Conservation (phyloP, 2,329 filamentous ascomycete species). For the Blastomyces percursus region DNA sequence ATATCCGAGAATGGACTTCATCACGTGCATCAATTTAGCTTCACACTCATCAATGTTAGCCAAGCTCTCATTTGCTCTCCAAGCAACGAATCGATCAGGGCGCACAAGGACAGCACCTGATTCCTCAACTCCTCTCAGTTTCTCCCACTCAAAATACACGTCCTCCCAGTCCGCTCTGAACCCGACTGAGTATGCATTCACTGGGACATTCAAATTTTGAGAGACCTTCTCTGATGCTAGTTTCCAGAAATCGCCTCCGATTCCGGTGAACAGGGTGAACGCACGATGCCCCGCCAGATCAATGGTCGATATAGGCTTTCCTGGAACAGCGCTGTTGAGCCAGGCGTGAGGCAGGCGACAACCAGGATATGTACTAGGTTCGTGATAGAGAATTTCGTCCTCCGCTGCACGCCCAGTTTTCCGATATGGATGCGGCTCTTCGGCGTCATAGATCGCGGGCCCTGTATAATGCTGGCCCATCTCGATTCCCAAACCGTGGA, state of each 20-base stretch:
- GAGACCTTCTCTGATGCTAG: constrained; percentile 2
- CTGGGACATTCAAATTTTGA: constrained; percentile 33
- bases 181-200: constrained; percentile 45
- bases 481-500: constrained; percentile 47
- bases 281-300: not conserved
- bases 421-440: constrained; percentile 27
- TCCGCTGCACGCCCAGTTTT: constrained; percentile 19
- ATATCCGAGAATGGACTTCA: constrained; percentile 15
- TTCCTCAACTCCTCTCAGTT: constrained; percentile 44
- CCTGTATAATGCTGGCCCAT: constrained; percentile 49
- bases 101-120: constrained; percentile 48
- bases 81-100: constrained; percentile 50
- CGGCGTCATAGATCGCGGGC: constrained; percentile 35
- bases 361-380: constrained; percentile 48
- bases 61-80: constrained; percentile 31
- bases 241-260: not conserved
- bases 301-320: constrained; percentile 40
- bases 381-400: constrained; percentile 36
- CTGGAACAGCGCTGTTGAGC: constrained; percentile 43
- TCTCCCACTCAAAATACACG: constrained; percentile 50
- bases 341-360: constrained; percentile 52
- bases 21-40: constrained; percentile 17
- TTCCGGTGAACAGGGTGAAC: not conserved
- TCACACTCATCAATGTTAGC: constrained; percentile 16
- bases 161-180: constrained; percentile 51